phyloP scores from a whole-genome alignment of 331 rosid genomes.

The Cydonia oblonga region DNA sequence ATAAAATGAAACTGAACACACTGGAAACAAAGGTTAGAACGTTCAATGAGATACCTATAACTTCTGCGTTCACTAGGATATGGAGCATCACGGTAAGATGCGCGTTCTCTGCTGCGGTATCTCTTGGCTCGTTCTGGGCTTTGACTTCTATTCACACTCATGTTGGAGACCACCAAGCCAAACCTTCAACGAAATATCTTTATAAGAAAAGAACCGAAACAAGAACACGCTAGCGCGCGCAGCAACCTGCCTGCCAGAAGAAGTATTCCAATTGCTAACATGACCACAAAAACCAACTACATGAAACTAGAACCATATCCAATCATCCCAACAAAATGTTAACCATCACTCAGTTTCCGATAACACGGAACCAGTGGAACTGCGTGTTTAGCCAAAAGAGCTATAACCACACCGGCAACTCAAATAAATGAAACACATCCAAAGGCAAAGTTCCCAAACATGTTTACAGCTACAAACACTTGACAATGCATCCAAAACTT shows the following conservation, averaged over 20 bases:
- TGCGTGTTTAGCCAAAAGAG: not conserved
- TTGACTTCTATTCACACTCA: not conserved
- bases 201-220: not conserved
- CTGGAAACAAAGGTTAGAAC: not conserved
- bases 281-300: not conserved
- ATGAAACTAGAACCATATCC: not conserved
- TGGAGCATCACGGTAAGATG: conserved; percentile 15
- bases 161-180: not conserved
- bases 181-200: not conserved
- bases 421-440: not conserved
- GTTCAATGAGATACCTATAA: not conserved
- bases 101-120: conserved; percentile 5
- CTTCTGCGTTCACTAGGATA: not conserved
- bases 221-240: not conserved
- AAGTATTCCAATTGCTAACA: not conserved
- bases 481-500: not conserved
- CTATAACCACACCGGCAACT: not conserved
- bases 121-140: conserved; percentile 7
- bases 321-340: not conserved
- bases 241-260: not conserved
- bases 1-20: not conserved
- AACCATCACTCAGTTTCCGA: too few species aligned
- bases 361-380: not conserved
- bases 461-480: not conserved
- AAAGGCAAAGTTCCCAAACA: not conserved